Conservation (phyloP, 2,329 filamentous ascomycete species). For the Claviceps paspali region DNA sequence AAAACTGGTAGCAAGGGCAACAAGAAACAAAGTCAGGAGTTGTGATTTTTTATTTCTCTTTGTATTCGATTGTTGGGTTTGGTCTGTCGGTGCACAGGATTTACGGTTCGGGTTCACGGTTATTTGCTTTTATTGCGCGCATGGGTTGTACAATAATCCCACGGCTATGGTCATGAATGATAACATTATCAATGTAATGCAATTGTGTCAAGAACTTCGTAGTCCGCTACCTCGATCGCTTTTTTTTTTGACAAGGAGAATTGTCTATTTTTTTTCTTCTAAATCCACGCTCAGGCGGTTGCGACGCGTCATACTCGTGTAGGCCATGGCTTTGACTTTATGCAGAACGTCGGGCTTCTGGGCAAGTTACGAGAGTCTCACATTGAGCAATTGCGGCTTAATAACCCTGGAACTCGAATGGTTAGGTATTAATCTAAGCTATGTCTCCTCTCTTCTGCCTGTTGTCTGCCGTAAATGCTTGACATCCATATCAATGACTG, state of each 20-base stretch:
- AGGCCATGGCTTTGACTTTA: no score
- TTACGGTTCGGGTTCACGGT: constrained; percentile 61
- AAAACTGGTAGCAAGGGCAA: constrained; percentile 82
- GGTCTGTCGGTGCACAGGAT: constrained; percentile 69
- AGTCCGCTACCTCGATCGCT: no score
- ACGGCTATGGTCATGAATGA: constrained; percentile 50
- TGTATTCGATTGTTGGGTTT: constrained; percentile 42
- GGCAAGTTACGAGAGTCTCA: background rate
- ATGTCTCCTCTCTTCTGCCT: background rate
- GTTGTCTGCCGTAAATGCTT: no score
- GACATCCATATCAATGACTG: background rate
- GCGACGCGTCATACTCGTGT: no score
- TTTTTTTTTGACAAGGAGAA: no score
- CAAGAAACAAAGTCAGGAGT: constrained; percentile 87
- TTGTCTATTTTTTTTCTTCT: background rate
- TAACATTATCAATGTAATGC: background rate
- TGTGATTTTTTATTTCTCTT: constrained; percentile 47
- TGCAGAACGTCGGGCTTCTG: no score
- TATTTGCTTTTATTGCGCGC: constrained; percentile 36
- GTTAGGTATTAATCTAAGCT: background rate
- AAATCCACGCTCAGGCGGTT: no score
- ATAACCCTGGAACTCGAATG: background rate
- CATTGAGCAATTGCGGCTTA: background rate
- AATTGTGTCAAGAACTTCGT: no score
- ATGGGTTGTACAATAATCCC: constrained; percentile 61